Conservation (phyloP, 208 protist genomes). For the Entamoeba invadens region DNA sequence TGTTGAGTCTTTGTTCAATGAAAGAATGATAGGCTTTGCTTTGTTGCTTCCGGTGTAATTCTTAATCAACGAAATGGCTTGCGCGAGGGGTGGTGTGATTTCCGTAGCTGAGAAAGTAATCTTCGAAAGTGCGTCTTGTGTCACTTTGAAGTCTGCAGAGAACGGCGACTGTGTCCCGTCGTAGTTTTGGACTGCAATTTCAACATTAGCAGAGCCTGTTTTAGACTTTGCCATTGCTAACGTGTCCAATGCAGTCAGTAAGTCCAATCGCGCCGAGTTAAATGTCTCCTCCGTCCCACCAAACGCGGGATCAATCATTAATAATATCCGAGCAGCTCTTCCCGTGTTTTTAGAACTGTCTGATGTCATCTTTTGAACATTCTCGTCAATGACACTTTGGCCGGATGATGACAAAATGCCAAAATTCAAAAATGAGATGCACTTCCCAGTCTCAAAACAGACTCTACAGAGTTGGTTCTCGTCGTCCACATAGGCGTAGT, state of each 20-base stretch:
- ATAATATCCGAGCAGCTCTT: background rate
- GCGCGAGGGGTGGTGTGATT: background rate
- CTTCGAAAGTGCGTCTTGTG: background rate
- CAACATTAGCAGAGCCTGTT: background rate
- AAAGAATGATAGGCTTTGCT: background rate
- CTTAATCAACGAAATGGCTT: background rate
- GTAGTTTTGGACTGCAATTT: background rate
- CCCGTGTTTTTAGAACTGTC: background rate
- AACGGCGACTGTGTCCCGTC: background rate
- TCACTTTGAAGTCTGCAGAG: background rate
- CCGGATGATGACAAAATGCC: background rate
- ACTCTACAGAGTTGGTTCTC: background rate
- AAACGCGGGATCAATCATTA: background rate
- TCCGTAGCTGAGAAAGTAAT: background rate
- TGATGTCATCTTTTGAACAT: background rate
- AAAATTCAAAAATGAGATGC: background rate
- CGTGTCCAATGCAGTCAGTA: background rate
- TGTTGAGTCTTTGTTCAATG: background rate
- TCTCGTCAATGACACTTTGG: background rate
- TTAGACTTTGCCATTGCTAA: background rate
- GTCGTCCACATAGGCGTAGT: background rate
- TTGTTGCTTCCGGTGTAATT: background rate
- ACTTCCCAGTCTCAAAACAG: background rate
- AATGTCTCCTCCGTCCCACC: background rate
- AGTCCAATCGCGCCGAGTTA: background rate